These are phyloP conservation scores for Fibroporia radiculosa DNA, from an alignment of 768 basidiomycete genomes.

Conservation along the genomic window DNA sequence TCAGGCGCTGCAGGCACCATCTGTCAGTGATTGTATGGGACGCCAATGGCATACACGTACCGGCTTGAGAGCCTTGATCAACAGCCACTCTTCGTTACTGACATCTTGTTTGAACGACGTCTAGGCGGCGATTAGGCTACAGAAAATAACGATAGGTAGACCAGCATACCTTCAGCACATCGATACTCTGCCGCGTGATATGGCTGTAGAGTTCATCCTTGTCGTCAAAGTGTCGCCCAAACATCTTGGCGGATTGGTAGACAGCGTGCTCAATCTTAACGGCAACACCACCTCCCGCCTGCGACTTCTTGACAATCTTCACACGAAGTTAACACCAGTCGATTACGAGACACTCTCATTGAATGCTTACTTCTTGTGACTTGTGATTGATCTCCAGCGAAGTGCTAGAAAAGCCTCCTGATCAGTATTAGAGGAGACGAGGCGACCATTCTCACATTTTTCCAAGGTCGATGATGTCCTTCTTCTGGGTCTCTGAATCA, in stretches of 20 bases:
- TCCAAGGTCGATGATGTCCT: constrained; percentile 85
- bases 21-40: not conserved
- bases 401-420: constrained; percentile 44
- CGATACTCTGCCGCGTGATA: constrained; percentile 89
- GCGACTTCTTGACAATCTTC: constrained; percentile 85
- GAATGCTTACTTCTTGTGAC: constrained; percentile 53
- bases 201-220: constrained; percentile 91
- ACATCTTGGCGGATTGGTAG: constrained; percentile 92
- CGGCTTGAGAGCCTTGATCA: constrained; percentile 82
- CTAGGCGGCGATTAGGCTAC: constrained; percentile 30
- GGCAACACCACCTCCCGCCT: constrained; percentile 94
- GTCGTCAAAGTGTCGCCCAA: constrained; percentile 92
- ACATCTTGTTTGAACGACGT: constrained; percentile 84
- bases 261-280: constrained; percentile 98
- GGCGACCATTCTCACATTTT: constrained; percentile 62
- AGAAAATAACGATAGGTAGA: not conserved
- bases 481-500: constrained; percentile 84
- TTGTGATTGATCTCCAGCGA: constrained; percentile 98
- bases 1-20: constrained; percentile 25
- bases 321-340: not conserved
- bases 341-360: not conserved
- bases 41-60: constrained; percentile 31
- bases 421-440: not conserved
- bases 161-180: constrained; percentile 84
- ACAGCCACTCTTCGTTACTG: constrained; percentile 84